phyloP scores from a whole-genome alignment of 495 filamentous ascomycete genomes.

The Umbilicaria muhlenbergii region DNA sequence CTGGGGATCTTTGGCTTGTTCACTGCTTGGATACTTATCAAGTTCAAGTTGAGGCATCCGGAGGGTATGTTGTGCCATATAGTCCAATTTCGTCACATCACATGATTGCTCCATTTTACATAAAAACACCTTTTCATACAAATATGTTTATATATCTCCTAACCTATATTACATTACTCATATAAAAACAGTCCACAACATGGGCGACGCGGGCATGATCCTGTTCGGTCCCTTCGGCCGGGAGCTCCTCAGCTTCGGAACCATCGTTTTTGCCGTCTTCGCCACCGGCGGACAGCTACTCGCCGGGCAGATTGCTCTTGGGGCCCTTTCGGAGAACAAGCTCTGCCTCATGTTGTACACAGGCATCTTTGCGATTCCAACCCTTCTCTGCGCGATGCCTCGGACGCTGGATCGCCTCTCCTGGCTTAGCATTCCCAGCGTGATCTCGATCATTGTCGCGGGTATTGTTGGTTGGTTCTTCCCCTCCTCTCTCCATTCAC shows the following conservation, averaged over 20 bases:
- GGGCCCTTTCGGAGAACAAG: conserved; percentile 19
- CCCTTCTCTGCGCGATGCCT: conserved; percentile 16
- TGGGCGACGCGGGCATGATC: conserved; percentile 56
- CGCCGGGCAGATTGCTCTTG: conserved; percentile 24
- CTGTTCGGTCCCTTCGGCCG: conserved; percentile 48
- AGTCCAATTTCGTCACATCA: neutral
- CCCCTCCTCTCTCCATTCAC: no score
- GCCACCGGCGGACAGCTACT: conserved; percentile 25
- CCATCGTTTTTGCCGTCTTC: conserved; percentile 58
- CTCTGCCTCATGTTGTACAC: conserved; percentile 28
- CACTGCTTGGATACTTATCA: conserved; percentile 22
- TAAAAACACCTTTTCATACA: neutral
- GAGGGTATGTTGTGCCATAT: conserved; percentile 9
- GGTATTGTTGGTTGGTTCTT: conserved; percentile 15
- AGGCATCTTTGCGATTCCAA: conserved; percentile 27
- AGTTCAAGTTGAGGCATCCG: conserved; percentile 28
- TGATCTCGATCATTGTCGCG: conserved; percentile 21
- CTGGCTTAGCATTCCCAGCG: conserved; percentile 12
- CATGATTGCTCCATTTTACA: neutral
- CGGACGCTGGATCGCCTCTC: conserved; percentile 12
- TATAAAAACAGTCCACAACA: conserved; percentile 30
- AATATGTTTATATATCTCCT: neutral
- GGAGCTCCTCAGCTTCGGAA: conserved; percentile 47
- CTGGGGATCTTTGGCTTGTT: conserved; percentile 24
- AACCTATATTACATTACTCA: neutral